These are phyloP conservation scores for Colletotrichum aenigma DNA, from an alignment of 2,329 filamentous ascomycete species.

Conservation along the genomic window DNA sequence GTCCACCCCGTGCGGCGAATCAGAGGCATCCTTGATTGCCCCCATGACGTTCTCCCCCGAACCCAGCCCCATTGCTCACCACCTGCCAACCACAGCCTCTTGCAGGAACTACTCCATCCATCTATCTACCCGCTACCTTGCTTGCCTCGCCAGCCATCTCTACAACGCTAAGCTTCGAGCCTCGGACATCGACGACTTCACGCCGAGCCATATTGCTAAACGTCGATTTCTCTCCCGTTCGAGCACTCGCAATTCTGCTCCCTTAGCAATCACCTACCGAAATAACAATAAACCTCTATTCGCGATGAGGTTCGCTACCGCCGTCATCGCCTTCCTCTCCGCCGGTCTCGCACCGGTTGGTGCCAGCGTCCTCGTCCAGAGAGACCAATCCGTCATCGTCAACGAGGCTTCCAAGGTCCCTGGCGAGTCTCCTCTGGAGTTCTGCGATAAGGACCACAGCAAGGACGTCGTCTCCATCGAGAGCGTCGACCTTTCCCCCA, in stretches of 20 bases:
- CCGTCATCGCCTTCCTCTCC: slow-evolving; percentile 50
- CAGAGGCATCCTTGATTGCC: slow-evolving; percentile 3
- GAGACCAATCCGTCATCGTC: slow-evolving; percentile 52
- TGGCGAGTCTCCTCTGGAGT: slow-evolving; percentile 83
- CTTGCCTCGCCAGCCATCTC: slow-evolving; percentile 18
- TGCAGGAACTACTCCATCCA: slow-evolving; percentile 10
- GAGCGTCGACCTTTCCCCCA: slow-evolving; percentile 80
- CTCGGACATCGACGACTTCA: slow-evolving; percentile 5
- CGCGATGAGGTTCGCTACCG: slow-evolving; percentile 45
- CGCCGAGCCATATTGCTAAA: slow-evolving; percentile 1
- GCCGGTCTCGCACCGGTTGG: slow-evolving; percentile 49
- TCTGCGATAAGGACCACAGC: slow-evolving; percentile 71
- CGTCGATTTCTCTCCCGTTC: not conserved
- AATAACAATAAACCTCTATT: not conserved
- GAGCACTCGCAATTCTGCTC: not conserved
- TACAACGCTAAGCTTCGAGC: not conserved
- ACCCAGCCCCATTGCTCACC: slow-evolving; percentile 19
- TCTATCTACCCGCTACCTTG: not conserved
- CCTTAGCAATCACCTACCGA: not conserved
- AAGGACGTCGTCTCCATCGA: slow-evolving; percentile 78
- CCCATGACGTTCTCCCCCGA: slow-evolving; percentile 23
- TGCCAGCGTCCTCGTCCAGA: slow-evolving; percentile 51
- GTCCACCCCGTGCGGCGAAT: slow-evolving; percentile 16
- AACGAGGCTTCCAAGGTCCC: slow-evolving; percentile 69
- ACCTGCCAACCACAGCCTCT: slow-evolving; percentile 14